Base-by-base conservation (phyloP, 2,329 filamentous ascomycete species). In the Penicillium sp. region DNA sequence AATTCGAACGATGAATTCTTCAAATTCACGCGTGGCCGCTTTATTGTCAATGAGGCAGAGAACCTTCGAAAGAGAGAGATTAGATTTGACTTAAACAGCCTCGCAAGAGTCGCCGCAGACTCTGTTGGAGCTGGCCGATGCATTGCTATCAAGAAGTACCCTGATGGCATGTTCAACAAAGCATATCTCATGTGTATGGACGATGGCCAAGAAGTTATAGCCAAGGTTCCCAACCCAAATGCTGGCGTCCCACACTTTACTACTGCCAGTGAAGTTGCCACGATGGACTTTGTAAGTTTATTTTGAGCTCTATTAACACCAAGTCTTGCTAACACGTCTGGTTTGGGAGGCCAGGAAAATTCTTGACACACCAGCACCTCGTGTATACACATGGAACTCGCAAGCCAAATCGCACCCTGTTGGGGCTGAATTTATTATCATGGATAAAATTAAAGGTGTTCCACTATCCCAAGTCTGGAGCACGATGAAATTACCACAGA, bases 221-320 rank as follows among this genome's bases (percentile, higher is more conserved):
- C 61, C 15, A 65, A 66, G 38, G 53, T 69, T 5, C 66, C 67
- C 3, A 69, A 69, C 45, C 64, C 62, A 1, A 61, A 62, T 38
- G 64, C 65, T 44, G 53, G 62, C 10, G 54, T 63, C 17, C 48
- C 60, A 43, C 57, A 58, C 38, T 60, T 63, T 15, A 63, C 61
- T 21, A 62, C 65, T 10, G 66, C 65, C n/a, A 69, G 67, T 53
- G 65, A 71, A 52, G 67, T 69, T 15, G 67, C 69, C 31, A 69
- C 59, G 4, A 57, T 60, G 52, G 53, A 61, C 19, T 60, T 61
- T 21, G 54, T 62, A 47, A 12, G 52, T 53, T 47, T 1, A 47
- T 43, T 9, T 21, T 32, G 26, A 51, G 5, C 37, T 42, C 38
- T 2, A 13, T n/a, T 10, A 2, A 17, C 19, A 3, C 21, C 13